Evolutionary conservation across 495 filamentous ascomycete species (phyloP).

Genomic region (Podospora australis): DNA sequence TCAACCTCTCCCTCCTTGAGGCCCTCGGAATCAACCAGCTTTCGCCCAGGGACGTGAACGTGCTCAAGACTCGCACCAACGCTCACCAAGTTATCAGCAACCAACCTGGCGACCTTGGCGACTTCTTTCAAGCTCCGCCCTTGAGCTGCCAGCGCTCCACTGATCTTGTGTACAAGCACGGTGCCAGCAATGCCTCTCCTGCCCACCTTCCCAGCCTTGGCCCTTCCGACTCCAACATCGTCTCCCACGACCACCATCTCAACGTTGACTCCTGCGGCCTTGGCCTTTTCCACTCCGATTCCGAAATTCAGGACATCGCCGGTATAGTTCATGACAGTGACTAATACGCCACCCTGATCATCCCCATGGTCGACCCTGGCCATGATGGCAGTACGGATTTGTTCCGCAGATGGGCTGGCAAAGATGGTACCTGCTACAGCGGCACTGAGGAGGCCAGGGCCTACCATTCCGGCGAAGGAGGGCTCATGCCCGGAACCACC

Average conservation of each 20-base stretch:
- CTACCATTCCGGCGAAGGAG: constrained; percentile 67
- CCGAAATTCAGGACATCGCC: constrained; percentile 95
- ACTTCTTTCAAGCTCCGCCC: constrained; percentile 62
- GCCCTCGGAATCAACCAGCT: constrained; percentile 39
- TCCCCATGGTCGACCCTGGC: constrained; percentile 52
- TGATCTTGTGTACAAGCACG: constrained; percentile 82
- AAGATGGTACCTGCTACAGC: constrained; percentile 92
- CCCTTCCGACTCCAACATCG: constrained; percentile 85
- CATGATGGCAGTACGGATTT: constrained; percentile 72
- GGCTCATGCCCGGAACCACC: constrained; percentile 94
- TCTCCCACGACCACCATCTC: constrained; percentile 97
- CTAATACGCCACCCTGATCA: constrained; percentile 53
- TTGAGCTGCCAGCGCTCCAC: constrained; percentile 73
- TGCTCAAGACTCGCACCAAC: constrained; percentile 83
- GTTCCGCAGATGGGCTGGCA: constrained; percentile 79
- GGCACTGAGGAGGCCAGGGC: constrained; percentile 69
- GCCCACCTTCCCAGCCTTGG: constrained; percentile 82
- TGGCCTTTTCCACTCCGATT: constrained; percentile 87
- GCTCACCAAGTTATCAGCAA: constrained; percentile 70
- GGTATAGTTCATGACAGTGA: constrained; percentile 63
- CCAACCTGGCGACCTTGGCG: constrained; percentile 60
- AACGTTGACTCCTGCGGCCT: constrained; percentile 67
- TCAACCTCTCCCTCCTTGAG: constrained; percentile 71
- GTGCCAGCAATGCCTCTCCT: constrained; percentile 88
- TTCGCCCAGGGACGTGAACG: constrained; percentile 86